Evolutionary conservation across 2,329 filamentous ascomycete species (phyloP).

Genomic region (Fusarium sarcochroum): DNA sequence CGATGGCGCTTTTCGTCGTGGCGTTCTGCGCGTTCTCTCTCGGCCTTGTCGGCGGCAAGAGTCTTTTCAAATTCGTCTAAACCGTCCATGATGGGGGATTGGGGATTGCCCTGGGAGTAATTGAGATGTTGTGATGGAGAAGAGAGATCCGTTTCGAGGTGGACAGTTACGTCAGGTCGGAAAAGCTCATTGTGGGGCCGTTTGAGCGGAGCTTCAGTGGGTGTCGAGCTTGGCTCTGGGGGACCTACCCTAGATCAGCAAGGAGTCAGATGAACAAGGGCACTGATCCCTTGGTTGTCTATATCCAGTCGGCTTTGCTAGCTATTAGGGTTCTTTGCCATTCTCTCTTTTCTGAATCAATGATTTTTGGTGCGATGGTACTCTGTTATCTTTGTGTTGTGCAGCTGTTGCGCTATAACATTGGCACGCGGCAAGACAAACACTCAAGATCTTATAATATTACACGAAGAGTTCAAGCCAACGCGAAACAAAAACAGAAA

Average conservation of each 20-base stretch:
- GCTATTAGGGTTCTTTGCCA: too few relatives aligned
- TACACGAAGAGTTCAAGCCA: too few relatives aligned
- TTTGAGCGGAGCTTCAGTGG: neutral
- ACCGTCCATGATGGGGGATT: slow-evolving; percentile 62
- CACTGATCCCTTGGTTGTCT: neutral
- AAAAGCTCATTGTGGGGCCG: slow-evolving; percentile 37
- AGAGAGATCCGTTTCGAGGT: neutral
- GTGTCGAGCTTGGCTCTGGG: too few relatives aligned
- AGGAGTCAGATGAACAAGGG: neutral
- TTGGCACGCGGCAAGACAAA: too few relatives aligned
- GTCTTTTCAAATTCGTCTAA: slow-evolving; percentile 83
- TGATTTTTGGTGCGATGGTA: too few relatives aligned
- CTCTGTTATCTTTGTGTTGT: too few relatives aligned
- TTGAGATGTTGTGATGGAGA: slow-evolving; percentile 6
- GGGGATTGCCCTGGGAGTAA: rapidly evolving
- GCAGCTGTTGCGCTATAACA: too few relatives aligned
- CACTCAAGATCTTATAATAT: too few relatives aligned
- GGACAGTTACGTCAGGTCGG: slow-evolving; percentile 33
- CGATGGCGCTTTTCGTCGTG: slow-evolving; percentile 59
- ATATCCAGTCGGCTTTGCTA: too few relatives aligned
- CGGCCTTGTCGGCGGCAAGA: slow-evolving; percentile 74
- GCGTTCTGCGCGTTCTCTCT: slow-evolving; percentile 63
- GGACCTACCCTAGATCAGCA: neutral
- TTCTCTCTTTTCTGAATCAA: too few relatives aligned
- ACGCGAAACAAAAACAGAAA: too few relatives aligned